phyloP scores from a whole-genome alignment of 2,329 filamentous ascomycete species.

The Venturiaceae sp. region DNA sequence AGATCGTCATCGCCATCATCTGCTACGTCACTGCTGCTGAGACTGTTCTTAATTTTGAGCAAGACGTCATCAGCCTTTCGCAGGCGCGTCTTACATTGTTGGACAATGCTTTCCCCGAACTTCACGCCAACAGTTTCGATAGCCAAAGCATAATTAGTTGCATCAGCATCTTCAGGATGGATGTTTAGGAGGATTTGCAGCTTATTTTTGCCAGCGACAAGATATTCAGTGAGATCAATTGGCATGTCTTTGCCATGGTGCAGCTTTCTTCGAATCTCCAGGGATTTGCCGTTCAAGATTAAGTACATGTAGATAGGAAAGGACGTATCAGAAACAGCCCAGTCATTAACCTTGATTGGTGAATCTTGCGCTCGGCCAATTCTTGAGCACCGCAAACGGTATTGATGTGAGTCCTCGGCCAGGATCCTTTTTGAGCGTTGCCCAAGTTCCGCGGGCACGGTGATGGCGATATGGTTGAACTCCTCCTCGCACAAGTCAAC shows the following conservation, averaged over 20 bases:
- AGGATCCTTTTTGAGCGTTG: constrained; percentile 22
- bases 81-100: constrained; percentile 15
- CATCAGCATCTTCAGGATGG: constrained; percentile 11
- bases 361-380: constrained; percentile 12
- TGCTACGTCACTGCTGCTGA: constrained; percentile 23
- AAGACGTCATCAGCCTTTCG: constrained; percentile 41
- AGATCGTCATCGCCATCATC: constrained; percentile 43
- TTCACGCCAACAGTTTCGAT: constrained; percentile 59
- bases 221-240: constrained; percentile 56
- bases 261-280: constrained; percentile 54
- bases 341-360: constrained; percentile 30
- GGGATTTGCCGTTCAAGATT: constrained; percentile 48
- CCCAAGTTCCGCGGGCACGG: constrained; percentile 15
- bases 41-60: constrained; percentile 44
- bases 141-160: constrained; percentile 49
- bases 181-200: constrained; percentile 44
- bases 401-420: constrained; percentile 46
- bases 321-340: constrained; percentile 52
- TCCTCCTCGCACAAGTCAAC: neutral
- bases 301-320: constrained; percentile 67
- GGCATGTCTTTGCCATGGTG: constrained; percentile 70
- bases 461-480: neutral
- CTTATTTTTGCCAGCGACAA: constrained; percentile 52
- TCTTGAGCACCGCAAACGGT: constrained; percentile 60
- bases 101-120: constrained; percentile 20